Conservation (phyloP, 1,139 yeast genomes). For the Pichia sp. region DNA sequence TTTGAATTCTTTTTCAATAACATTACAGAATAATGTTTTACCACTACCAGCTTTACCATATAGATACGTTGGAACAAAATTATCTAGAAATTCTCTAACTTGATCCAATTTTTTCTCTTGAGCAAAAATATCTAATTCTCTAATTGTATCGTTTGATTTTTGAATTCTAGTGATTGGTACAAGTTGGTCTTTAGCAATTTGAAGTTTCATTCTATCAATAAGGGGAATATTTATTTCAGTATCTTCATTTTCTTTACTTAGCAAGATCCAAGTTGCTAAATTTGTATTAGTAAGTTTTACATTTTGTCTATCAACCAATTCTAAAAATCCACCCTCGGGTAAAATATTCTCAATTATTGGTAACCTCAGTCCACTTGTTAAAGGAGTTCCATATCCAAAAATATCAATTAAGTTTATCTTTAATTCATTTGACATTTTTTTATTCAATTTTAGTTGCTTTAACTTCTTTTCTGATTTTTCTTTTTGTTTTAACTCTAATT, state of each 20-base stretch:
- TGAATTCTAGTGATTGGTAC: constrained; percentile 46
- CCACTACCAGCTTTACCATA: constrained; percentile 82
- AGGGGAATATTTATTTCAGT: neutral
- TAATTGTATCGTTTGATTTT: neutral
- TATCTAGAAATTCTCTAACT: constrained; percentile 39
- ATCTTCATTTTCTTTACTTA: neutral
- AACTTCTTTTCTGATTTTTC: constrained; percentile 22
- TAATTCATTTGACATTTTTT: constrained; percentile 10
- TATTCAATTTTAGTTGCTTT: constrained; percentile 26
- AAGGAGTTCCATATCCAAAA: constrained; percentile 23
- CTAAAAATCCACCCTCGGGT: constrained; percentile 59
- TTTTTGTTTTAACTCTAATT: constrained; percentile 17
- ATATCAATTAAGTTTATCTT: constrained; percentile 6
- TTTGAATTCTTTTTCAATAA: constrained; percentile 35
- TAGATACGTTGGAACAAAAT: constrained; percentile 53
- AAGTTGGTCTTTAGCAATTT: constrained; percentile 42
- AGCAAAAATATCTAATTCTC: constrained; percentile 43
- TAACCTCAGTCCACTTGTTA: constrained; percentile 43
- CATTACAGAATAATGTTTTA: constrained; percentile 50
- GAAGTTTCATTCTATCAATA: constrained; percentile 3
- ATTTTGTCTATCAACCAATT: constrained; percentile 6
- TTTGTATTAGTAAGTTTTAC: neutral
- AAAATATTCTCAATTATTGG: constrained; percentile 44
- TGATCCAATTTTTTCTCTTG: constrained; percentile 42
- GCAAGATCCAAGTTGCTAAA: neutral